Base-by-base conservation (phyloP, 2,329 filamentous ascomycete species). In the Penicillium sp. region DNA sequence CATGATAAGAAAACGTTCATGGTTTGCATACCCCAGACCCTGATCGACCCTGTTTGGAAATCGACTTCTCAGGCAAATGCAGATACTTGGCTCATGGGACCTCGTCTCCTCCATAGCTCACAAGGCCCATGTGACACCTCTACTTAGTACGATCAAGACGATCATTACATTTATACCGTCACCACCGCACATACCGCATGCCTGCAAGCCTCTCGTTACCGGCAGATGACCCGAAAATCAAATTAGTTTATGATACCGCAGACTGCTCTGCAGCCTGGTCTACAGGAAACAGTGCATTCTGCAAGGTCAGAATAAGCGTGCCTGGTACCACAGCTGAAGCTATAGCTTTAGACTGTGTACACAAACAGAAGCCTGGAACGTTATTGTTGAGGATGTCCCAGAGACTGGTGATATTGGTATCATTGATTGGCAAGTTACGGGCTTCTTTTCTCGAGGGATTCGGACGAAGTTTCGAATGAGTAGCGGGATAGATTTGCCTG, bases 181-280 rank as follows among this genome's bases (percentile, higher is more conserved):
- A 48, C 48, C 33, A 14, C 26, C 7, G 48, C 43, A 22, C 13
- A 48, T 16, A 35, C 13, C 2, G 33, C 8, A 16, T n/a, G 19
- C 43, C 53, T 5, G 19, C 43, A 13, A 14, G 24, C 31, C n/a
- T 52, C n/a, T 19, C 43, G 1, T 22, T 52, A 16, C 8, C 29
- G 8, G 22, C 43, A 6, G 14, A 56, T 22, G 6, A 52, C 37
- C 43, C 48, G 5, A 50, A 22, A 19, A 21, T 49, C 19, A 19
- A 13, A 13, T 56, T 64, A 22, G 57, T 65, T 9, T 61, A 69
- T 29, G 60, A 69, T 44, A 59, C 59, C 41, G 63, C 63, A 9
- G 54, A 64, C 53, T 21, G 19, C 11, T 67, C 65, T 26, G 64
- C 63, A 2, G 61, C 66, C 13, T 68, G 59, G 58, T 58, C 60